These are phyloP conservation scores for Mucor racemosus DNA, from an alignment of 371 early-diverging fungal species.

Conservation along the genomic window DNA sequence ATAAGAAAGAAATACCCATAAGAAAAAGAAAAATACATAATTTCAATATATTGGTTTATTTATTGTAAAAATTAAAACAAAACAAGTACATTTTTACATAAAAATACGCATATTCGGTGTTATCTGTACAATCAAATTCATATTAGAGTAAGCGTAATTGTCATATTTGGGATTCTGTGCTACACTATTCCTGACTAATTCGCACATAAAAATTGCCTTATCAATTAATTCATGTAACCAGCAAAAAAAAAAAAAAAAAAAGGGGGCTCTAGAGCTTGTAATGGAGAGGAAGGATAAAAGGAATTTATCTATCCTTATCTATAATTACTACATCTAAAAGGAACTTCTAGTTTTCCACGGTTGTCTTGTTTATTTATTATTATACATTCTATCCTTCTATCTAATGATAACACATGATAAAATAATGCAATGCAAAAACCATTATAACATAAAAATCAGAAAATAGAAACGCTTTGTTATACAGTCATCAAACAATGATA, in stretches of 20 bases:
- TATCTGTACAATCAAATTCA: not conserved
- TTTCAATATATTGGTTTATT: too few relatives aligned
- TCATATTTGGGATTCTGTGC: slow-evolving; percentile 2
- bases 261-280: not conserved
- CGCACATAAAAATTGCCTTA: slow-evolving; percentile 3
- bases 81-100: too few relatives aligned
- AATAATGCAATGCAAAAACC: not conserved
- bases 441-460: not conserved
- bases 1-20: too few relatives aligned
- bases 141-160: not conserved
- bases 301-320: not conserved
- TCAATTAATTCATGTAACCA: not conserved
- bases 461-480: not conserved
- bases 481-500: not conserved
- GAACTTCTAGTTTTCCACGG: not conserved
- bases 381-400: not conserved
- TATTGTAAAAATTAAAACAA: too few relatives aligned
- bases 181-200: slow-evolving; percentile 1
- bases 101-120: too few relatives aligned
- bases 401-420: not conserved
- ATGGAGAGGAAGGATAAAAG: not conserved
- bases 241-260: not conserved
- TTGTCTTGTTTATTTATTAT: not conserved
- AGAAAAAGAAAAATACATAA: too few relatives aligned
- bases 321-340: not conserved